Percentiles rank a stretch among this genome's conserved stretches.
phyloP scores from a whole-genome alignment of 2,329 filamentous ascomycete species.

The Xylariaceae sp. region DNA sequence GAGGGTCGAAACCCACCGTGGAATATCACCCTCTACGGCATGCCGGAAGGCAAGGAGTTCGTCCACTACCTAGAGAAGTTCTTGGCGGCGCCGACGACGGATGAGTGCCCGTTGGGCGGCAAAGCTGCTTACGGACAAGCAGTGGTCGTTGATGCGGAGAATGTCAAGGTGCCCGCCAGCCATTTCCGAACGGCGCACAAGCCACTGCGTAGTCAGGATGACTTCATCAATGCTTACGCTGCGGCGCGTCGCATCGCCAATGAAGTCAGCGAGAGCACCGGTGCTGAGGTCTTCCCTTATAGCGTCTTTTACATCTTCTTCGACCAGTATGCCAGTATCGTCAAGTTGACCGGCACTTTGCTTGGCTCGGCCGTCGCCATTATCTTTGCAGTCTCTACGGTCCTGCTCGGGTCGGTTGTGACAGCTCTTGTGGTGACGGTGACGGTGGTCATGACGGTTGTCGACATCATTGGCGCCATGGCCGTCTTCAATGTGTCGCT shows the following conservation, averaged over 20 bases:
- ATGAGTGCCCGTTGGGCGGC: conserved; percentile 81
- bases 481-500: conserved; percentile 80
- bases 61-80: conserved; percentile 79
- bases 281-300: conserved; percentile 87
- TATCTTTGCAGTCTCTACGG: conserved; percentile 72
- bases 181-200: conserved; percentile 91
- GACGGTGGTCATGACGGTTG: conserved; percentile 87
- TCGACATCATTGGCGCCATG: conserved; percentile 95
- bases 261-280: conserved; percentile 65
- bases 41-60: conserved; percentile 93
- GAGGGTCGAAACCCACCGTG: conserved; percentile 69
- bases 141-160: conserved; percentile 67
- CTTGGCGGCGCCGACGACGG: conserved; percentile 71
- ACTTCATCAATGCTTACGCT: conserved; percentile 89
- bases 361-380: conserved; percentile 78
- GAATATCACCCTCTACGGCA: conserved; percentile 84
- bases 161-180: conserved; percentile 66
- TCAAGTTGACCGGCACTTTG: conserved; percentile 70
- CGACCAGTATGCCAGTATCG: conserved; percentile 87
- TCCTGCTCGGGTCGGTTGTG: conserved; percentile 75
- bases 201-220: conserved; percentile 77
- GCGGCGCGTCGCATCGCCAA: conserved; percentile 82
- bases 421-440: conserved; percentile 79
- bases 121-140: conserved; percentile 82
- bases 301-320: conserved; percentile 99